phyloP scores from a whole-genome alignment of 2,329 filamentous ascomycete genomes.

The Hymenoscyphus salicellus region DNA sequence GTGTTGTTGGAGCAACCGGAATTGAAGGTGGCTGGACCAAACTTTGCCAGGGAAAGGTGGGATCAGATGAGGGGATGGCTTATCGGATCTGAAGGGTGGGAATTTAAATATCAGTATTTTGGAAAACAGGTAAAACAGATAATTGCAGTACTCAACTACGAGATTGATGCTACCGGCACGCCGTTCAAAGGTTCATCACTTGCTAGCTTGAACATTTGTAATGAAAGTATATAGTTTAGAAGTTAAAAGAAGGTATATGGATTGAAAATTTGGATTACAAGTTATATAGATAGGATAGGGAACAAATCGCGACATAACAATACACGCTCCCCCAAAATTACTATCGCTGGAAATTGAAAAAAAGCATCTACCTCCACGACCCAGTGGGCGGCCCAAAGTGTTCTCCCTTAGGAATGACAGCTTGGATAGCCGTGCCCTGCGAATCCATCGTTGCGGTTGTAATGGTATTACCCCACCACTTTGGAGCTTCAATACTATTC shows the following conservation, averaged over 20 bases:
- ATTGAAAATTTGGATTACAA: not conserved
- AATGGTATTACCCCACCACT: conserved; percentile 61
- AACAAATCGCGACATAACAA: not conserved
- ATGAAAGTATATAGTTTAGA: not conserved
- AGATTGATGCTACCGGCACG: no score
- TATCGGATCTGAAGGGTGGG: not conserved
- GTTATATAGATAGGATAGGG: not conserved
- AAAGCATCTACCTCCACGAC: not conserved
- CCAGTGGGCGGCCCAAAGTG: conserved; percentile 17
- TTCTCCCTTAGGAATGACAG: conserved; percentile 18
- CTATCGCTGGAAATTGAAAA: not conserved
- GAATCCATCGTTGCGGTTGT: conserved; percentile 23
- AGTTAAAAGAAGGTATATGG: not conserved
- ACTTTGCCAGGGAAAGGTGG: not conserved
- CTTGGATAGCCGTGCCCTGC: conserved; percentile 23
- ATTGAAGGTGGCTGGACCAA: conserved; percentile 2
- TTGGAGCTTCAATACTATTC: conserved; percentile 46
- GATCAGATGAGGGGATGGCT: not conserved
- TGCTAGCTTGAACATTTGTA: not conserved
- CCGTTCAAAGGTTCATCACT: no score
- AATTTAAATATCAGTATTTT: not conserved
- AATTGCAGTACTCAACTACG: no score
- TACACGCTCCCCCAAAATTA: not conserved
- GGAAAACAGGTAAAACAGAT: no score
- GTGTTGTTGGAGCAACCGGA: not conserved